phyloP scores from a whole-genome alignment of 2,329 filamentous ascomycete genomes.

The Aspergillus hortae region DNA sequence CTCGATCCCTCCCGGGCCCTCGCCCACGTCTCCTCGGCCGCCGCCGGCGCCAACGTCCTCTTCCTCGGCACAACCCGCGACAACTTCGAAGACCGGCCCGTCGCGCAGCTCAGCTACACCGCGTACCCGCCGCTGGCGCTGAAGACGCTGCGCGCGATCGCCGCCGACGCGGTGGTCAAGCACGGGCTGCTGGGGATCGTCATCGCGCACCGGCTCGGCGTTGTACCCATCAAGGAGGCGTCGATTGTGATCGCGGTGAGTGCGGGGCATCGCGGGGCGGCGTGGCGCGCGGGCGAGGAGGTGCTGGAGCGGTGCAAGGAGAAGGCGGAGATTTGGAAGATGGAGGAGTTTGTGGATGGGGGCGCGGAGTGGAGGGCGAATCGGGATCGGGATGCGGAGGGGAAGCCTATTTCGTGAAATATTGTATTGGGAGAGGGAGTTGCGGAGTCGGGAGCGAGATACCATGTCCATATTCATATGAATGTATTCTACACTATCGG shows the following conservation, averaged over 20 bases:
- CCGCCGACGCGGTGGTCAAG: conserved; percentile 46
- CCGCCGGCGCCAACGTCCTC: conserved; percentile 44
- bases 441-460: no score
- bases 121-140: conserved; percentile 41
- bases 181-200: conserved; percentile 70
- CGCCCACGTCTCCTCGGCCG: conserved; percentile 36
- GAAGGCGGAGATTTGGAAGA: conserved; percentile 91
- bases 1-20: conserved; percentile 36
- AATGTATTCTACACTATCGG: conserved; percentile 1
- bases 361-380: conserved; percentile 82
- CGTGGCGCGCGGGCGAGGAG: conserved; percentile 86
- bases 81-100: conserved; percentile 39
- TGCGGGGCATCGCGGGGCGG: conserved; percentile 74
- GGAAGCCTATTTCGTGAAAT: conserved; percentile 14
- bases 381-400: conserved; percentile 62
- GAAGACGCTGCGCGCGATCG: conserved; percentile 38
- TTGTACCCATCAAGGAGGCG: conserved; percentile 86
- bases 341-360: conserved; percentile 77
- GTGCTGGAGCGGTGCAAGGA: conserved; percentile 82
- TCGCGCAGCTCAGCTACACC: conserved; percentile 44
- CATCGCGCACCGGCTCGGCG: conserved; percentile 79
- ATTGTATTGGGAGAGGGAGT: no score
- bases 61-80: conserved; percentile 46
- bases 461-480: neutral
- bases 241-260: conserved; percentile 88